Percentiles rank a stretch among this genome's conserved stretches.
phyloP scores from a whole-genome alignment of 2,329 filamentous ascomycete species.

The Aschersonia sp. region DNA sequence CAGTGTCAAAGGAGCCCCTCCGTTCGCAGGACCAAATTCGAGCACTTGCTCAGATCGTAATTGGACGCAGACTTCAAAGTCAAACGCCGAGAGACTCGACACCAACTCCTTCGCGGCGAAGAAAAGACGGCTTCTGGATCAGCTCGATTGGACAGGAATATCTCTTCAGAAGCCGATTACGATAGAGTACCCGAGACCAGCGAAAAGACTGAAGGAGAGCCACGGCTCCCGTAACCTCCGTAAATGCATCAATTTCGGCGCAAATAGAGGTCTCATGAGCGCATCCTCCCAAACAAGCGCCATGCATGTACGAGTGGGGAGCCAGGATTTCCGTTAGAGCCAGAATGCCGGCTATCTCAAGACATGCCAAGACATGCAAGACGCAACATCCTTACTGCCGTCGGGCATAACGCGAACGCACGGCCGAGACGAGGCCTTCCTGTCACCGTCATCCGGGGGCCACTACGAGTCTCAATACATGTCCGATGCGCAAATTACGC shows the following conservation, averaged over 20 bases:
- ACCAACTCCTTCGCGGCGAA: conserved; percentile 9
- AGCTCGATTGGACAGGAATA: conserved; percentile 17
- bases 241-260: neutral
- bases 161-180: conserved; percentile 15
- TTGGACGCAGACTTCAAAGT: neutral
- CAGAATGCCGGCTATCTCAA: conserved; percentile 5
- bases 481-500: neutral
- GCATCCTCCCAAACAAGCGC: neutral
- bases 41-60: neutral
- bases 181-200: conserved; percentile 8
- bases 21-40: no score
- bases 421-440: neutral
- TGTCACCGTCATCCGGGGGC: neutral
- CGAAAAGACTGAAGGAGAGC: conserved; percentile 2
- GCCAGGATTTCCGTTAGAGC: conserved; percentile 15
- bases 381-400: neutral
- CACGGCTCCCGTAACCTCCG: neutral
- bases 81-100: neutral
- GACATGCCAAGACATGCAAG: neutral
- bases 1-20: no score
- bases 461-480: neutral
- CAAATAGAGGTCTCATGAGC: neutral
- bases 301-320: conserved; percentile 15
- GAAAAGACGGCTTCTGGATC: conserved; percentile 11
- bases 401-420: neutral